Base-by-base conservation (phyloP, 2,329 filamentous ascomycete species). In the Aspergillus awamori region DNA sequence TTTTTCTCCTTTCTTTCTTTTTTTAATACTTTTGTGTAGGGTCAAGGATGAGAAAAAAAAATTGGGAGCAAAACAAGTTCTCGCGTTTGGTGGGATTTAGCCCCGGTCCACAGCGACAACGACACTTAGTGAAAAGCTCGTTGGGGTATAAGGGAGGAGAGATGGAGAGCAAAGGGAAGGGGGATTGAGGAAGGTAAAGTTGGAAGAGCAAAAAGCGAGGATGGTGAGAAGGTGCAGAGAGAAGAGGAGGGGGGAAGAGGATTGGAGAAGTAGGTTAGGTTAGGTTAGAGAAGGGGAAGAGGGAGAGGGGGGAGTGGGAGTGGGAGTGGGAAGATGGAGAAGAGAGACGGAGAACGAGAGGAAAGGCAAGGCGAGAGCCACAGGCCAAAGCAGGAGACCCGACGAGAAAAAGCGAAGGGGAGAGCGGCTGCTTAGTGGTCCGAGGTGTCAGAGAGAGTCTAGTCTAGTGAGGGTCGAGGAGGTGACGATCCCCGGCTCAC, bases 121-220 rank as follows among this genome's bases (percentile, higher is more conserved):
- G 79, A 81, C 75, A 78, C 79, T 81, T 81, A 81, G 78, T 80
- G 76, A 81, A 81, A 81, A 81, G 79, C 78, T 81, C 79, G 79
- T 79, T 77, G 65, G 33, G 63, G 61, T 64, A 67, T 65, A 61
- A 65, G 63, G 66, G 60, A 64, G 57, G 36, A 59, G 51, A 52
- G 55, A 58, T 56, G 58, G 63, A 58, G 59, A 61, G 51, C 51
- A 59, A 63, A 60, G 63, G 59, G 63, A 60, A 65, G 54, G 49
- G 36, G 36, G 48, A 61, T 57, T 63, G 65, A 62, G 58, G 54
- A 60, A 59, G 59, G 58, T 57, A 52, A 56, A 60, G 55, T 57
- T 53, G 26, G 47, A 64, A 51, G 49, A 53, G 52, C 51, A 41
- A 53, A 64, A 85, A 88, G 64, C 86, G 81, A 74, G 83, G 77